phyloP scores from a whole-genome alignment of 106 monocot genomes.

The Iris macrosiphon region DNA sequence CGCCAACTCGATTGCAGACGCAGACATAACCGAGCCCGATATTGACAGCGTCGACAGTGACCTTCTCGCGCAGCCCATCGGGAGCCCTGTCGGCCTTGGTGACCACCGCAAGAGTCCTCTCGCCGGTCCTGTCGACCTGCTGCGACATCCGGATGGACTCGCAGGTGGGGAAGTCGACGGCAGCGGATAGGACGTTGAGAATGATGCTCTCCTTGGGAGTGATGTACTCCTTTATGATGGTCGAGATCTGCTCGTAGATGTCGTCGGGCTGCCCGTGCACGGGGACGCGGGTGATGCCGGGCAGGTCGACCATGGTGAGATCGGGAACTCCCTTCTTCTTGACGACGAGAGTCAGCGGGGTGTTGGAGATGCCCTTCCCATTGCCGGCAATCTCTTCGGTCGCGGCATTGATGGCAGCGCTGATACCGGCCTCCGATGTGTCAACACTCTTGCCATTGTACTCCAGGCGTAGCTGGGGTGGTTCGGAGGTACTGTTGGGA shows the following conservation, averaged over 20 bases:
- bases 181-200: background rate
- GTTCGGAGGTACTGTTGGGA: background rate
- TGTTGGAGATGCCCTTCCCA: background rate
- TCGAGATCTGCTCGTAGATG: conserved; percentile 9
- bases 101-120: conserved; percentile 7
- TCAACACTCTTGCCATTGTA: conserved; percentile 2
- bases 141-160: conserved; percentile 13
- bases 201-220: conserved; percentile 8
- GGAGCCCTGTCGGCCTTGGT: conserved; percentile 10
- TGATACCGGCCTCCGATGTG: conserved; percentile 1
- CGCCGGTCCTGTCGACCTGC: conserved; percentile 10
- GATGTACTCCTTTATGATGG: conserved; percentile 10
- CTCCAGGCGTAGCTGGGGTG: conserved; percentile 5
- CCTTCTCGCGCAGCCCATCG: conserved; percentile 33
- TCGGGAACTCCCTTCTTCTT: conserved; percentile 9
- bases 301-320: conserved; percentile 12
- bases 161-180: conserved; percentile 3
- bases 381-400: conserved; percentile 3
- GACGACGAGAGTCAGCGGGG: conserved; percentile 1
- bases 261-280: conserved; percentile 11
- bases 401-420: conserved; percentile 2
- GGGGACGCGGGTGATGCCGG: conserved; percentile 8
- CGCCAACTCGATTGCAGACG: conserved; percentile 42
- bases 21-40: conserved; percentile 64
- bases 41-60: conserved; percentile 34